Percentiles rank a stretch among this genome's conserved stretches.
phyloP scores from a whole-genome alignment of 2,329 filamentous ascomycete species.

The Chaetomiaceae sp. region DNA sequence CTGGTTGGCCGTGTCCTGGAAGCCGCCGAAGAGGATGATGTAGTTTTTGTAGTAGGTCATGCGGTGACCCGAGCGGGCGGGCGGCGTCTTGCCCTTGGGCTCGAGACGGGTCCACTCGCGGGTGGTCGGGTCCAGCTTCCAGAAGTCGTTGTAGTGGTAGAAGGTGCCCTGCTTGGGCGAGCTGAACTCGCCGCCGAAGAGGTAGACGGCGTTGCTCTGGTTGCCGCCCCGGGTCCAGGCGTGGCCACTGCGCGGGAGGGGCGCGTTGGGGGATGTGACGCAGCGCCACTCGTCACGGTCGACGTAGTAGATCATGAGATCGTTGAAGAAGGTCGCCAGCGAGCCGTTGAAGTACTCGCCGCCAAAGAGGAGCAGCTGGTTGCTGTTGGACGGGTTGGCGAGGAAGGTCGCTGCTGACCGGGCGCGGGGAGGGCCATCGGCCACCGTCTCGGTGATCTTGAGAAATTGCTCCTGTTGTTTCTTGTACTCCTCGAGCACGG shows the following conservation, averaged over 20 bases:
- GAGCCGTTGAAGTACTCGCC: conserved; percentile 96
- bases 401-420: conserved; percentile 77
- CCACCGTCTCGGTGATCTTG: conserved; percentile 80
- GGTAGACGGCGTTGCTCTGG: conserved; percentile 70
- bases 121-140: conserved; percentile 77
- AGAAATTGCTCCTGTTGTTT: conserved; percentile 90
- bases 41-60: conserved; percentile 98
- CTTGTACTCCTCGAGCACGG: conserved; percentile 87
- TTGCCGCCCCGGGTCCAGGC: conserved; percentile 91
- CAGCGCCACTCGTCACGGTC: conserved; percentile 86
- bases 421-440: conserved; percentile 66
- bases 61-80: conserved; percentile 83
- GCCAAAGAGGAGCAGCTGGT: conserved; percentile 86
- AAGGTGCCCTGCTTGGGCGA: conserved; percentile 97
- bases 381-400: conserved; percentile 78
- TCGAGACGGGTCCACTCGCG: conserved; percentile 92
- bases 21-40: conserved; percentile 91
- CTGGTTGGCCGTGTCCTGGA: conserved; percentile 92
- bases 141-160: conserved; percentile 99
- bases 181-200: conserved; percentile 96
- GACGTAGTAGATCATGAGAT: conserved; percentile 67
- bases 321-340: conserved; percentile 67
- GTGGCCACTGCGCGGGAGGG: conserved; percentile 85
- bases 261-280: conserved; percentile 86
- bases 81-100: conserved; percentile 69